Percentiles rank a stretch among this genome's conserved stretches.
These are phyloP conservation scores for Phytopythium chamaehyphon DNA, from an alignment of 352 stramenopile species.

Conservation along the genomic window DNA sequence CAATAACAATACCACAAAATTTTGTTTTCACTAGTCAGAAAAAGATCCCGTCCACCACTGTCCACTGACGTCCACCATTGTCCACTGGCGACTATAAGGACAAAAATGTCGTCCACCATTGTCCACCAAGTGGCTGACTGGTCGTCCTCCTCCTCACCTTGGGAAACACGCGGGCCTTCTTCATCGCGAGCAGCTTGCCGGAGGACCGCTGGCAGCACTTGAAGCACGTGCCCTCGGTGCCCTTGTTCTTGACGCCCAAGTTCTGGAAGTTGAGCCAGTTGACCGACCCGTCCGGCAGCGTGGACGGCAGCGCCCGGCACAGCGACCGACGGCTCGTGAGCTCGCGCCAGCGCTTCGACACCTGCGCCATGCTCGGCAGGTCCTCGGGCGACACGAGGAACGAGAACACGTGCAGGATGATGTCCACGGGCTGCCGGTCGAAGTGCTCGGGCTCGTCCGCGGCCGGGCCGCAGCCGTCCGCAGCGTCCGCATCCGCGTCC, in stretches of 20 bases:
- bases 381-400: slow-evolving; percentile 78
- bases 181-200: slow-evolving; percentile 86
- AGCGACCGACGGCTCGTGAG: slow-evolving; percentile 67
- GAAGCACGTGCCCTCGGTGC: slow-evolving; percentile 85
- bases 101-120: not conserved
- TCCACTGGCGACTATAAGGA: too few relatives aligned
- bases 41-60: not conserved
- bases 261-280: slow-evolving; percentile 89
- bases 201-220: slow-evolving; percentile 83
- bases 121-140: too few relatives aligned
- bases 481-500: slow-evolving; percentile 33
- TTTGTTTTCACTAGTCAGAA: too few relatives aligned
- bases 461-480: slow-evolving; percentile 20
- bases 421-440: slow-evolving; percentile 82
- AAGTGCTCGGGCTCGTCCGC: slow-evolving; percentile 62
- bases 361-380: slow-evolving; percentile 62
- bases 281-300: slow-evolving; percentile 66
- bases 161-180: slow-evolving; percentile 84
- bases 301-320: slow-evolving; percentile 62
- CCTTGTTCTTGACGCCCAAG: slow-evolving; percentile 88
- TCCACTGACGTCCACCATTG: not conserved
- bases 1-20: not conserved
- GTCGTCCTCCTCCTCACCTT: slow-evolving; percentile 69
- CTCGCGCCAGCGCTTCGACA: slow-evolving; percentile 78
- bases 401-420: slow-evolving; percentile 86